A percentile compares a stretch with the other conserved stretches of the same genome.
phyloP scores from a whole-genome alignment of 345 rosid genomes.

The Rhizophora mangle region DNA sequence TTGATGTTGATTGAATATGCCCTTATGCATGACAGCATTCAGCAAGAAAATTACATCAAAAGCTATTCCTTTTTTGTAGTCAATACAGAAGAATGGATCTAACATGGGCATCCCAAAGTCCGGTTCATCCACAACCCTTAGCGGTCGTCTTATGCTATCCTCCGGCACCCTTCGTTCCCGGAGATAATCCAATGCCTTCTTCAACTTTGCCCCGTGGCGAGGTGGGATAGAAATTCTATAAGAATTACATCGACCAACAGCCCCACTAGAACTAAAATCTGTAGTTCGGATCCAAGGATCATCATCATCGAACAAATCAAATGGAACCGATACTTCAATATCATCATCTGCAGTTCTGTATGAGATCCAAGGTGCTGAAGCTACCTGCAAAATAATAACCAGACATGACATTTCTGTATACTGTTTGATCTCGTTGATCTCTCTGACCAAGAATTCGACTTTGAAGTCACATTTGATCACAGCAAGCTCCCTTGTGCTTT shows the following conservation, averaged over 20 bases:
- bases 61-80: slow-evolving; percentile 45
- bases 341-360: slow-evolving; percentile 89
- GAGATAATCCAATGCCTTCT: slow-evolving; percentile 47
- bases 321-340: slow-evolving; percentile 44
- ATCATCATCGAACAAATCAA: slow-evolving; percentile 82
- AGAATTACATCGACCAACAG: slow-evolving; percentile 63
- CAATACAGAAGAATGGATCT: slow-evolving; percentile 59
- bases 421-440: slow-evolving; percentile 51
- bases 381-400: slow-evolving; percentile 63
- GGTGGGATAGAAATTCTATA: slow-evolving; percentile 60
- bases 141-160: slow-evolving; percentile 33
- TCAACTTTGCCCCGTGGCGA: slow-evolving; percentile 58
- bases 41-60: slow-evolving; percentile 69
- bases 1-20: slow-evolving; percentile 66
- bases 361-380: slow-evolving; percentile 69
- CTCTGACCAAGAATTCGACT: slow-evolving; percentile 76
- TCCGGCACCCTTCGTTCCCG: slow-evolving; percentile 51
- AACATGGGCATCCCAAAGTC: slow-evolving; percentile 51
- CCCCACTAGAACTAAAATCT: slow-evolving; percentile 70
- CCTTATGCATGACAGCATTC: slow-evolving; percentile 67
- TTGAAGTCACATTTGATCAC: slow-evolving; percentile 76
- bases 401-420: slow-evolving; percentile 31
- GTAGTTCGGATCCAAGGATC: slow-evolving; percentile 96
- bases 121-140: slow-evolving; percentile 50
- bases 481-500: slow-evolving; percentile 39